These are phyloP conservation scores for Kwoniella dejecticola DNA, from an alignment of 768 basidiomycete species.

Conservation along the genomic window DNA sequence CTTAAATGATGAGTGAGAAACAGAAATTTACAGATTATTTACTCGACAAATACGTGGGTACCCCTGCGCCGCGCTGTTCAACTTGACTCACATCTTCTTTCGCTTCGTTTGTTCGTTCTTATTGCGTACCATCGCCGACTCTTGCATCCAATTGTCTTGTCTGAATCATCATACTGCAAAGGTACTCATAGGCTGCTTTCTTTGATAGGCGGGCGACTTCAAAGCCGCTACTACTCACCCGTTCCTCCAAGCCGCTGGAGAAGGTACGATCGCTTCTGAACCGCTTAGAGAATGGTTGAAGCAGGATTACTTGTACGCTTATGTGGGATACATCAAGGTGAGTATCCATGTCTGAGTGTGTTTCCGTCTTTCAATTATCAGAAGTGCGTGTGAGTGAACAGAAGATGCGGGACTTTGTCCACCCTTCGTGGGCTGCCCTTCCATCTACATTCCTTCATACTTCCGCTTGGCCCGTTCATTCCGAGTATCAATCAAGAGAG, in stretches of 20 bases:
- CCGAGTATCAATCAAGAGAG: no score
- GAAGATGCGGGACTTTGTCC: no score
- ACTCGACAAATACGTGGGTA: slow-evolving; percentile 18
- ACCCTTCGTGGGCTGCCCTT: no score
- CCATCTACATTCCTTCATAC: background rate
- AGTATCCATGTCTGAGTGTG: background rate
- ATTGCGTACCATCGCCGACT: no score
- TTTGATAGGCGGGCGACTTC: slow-evolving; percentile 52
- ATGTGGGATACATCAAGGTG: slow-evolving; percentile 68
- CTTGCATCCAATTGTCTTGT: no score
- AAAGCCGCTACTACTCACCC: slow-evolving; percentile 61
- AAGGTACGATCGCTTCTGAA: slow-evolving; percentile 60
- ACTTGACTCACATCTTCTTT: background rate
- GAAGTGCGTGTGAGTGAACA: no score
- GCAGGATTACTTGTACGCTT: slow-evolving; percentile 74
- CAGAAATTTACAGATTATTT: slow-evolving; percentile 15
- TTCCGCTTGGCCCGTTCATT: no score
- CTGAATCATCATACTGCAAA: no score
- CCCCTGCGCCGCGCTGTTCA: background rate
- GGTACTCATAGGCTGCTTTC: no score
- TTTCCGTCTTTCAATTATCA: background rate
- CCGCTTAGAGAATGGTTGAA: slow-evolving; percentile 67
- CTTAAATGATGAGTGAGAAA: background rate
- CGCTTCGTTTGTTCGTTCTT: no score
- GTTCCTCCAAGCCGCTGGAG: slow-evolving; percentile 66